A percentile compares a stretch with the other conserved stretches of the same genome.
Evolutionary conservation across 2,329 filamentous ascomycete genomes (phyloP).

Genomic region (Atkinsonella hypoxylon): DNA sequence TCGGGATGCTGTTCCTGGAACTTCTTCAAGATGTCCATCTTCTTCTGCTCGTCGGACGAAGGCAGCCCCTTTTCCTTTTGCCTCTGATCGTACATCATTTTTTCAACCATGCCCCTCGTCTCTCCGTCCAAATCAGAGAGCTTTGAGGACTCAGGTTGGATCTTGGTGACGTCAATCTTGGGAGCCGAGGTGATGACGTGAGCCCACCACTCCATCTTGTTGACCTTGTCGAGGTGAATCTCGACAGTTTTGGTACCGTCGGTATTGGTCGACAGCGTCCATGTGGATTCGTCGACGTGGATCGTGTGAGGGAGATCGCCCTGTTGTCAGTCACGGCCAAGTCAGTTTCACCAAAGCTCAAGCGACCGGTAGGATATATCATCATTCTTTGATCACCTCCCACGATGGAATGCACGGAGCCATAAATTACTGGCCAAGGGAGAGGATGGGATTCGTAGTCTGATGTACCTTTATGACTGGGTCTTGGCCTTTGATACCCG

Average conservation of each 20-base stretch:
- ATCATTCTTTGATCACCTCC: background rate
- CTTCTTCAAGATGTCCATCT: slow-evolving; percentile 82
- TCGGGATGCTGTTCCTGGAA: slow-evolving; percentile 73
- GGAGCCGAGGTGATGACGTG: slow-evolving; percentile 81
- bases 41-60: slow-evolving; percentile 90
- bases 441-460: slow-evolving; percentile 25
- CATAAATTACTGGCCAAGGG: background rate
- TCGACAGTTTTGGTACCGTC: slow-evolving; percentile 58
- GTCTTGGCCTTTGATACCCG: slow-evolving; percentile 78
- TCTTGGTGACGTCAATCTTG: slow-evolving; percentile 90
- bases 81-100: slow-evolving; percentile 99
- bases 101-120: slow-evolving; percentile 95
- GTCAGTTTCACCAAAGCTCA: slow-evolving; percentile 4
- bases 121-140: slow-evolving; percentile 88
- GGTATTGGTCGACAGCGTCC: slow-evolving; percentile 68
- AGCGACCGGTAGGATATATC: background rate
- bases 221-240: slow-evolving; percentile 86
- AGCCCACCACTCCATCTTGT: slow-evolving; percentile 98
- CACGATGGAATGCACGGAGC: no score
- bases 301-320: slow-evolving; percentile 76
- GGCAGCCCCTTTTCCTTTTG: slow-evolving; percentile 90
- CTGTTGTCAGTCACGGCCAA: slow-evolving; percentile 29
- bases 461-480: slow-evolving; percentile 63
- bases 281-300: slow-evolving; percentile 77
- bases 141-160: slow-evolving; percentile 84